Evolutionary conservation across 2,329 filamentous ascomycete species (phyloP).

Genomic region (Tolypocladium ovalisporum): DNA sequence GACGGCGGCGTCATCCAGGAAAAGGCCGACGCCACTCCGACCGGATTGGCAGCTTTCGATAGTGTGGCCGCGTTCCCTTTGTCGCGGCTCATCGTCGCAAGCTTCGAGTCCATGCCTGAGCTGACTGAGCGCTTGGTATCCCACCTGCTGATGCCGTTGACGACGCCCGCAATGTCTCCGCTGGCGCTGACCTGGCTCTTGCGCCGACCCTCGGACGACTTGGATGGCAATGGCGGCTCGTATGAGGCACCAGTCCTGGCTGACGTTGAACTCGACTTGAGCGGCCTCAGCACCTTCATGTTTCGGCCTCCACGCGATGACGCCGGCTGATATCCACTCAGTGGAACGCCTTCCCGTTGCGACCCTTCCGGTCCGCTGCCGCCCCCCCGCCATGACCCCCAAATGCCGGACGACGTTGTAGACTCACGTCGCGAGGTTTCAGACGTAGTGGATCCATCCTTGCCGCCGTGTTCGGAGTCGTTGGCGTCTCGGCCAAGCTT

Average conservation of each 20-base stretch:
- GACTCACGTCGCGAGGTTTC: slow-evolving; percentile 31
- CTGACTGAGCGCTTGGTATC: slow-evolving; percentile 41
- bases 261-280: slow-evolving; percentile 49
- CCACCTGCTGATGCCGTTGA: slow-evolving; percentile 31
- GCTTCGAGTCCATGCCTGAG: slow-evolving; percentile 26
- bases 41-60: slow-evolving; percentile 63
- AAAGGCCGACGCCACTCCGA: slow-evolving; percentile 89
- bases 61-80: slow-evolving; percentile 26
- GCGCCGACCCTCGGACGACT: slow-evolving; percentile 38
- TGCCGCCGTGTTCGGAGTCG: slow-evolving; percentile 11
- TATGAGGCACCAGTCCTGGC: slow-evolving; percentile 39
- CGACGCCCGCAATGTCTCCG: slow-evolving; percentile 15
- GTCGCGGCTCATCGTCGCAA: slow-evolving; percentile 22
- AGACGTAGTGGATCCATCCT: slow-evolving; percentile 16
- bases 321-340: slow-evolving; percentile 61
- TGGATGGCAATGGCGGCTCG: slow-evolving; percentile 36
- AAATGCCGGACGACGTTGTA: slow-evolving; percentile 46
- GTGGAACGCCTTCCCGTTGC: slow-evolving; percentile 38
- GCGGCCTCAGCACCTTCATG: slow-evolving; percentile 86
- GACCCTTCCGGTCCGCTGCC: slow-evolving; percentile 40
- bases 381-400: slow-evolving; percentile 58
- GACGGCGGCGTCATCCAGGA: slow-evolving; percentile 65
- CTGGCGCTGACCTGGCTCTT: slow-evolving; percentile 36
- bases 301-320: slow-evolving; percentile 45
- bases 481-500: slow-evolving; percentile 14